Evolutionary conservation across 129 eudicot species (phyloP).

Genomic region (Calendula officinalis): DNA sequence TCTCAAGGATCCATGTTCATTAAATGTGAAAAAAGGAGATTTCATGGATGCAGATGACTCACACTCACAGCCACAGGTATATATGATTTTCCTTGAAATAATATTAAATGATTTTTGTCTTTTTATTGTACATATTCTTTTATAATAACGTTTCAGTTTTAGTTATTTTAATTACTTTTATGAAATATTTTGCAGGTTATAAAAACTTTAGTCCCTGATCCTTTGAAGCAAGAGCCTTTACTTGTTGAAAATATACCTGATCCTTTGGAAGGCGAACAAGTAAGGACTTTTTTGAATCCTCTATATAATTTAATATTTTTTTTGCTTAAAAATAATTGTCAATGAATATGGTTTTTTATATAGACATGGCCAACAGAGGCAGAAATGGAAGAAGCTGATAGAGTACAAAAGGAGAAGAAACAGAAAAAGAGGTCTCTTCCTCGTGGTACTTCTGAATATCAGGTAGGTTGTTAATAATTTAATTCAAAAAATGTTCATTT

Average conservation of each 20-base stretch:
- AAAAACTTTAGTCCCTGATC: conserved; percentile 60
- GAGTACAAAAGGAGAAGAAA: conserved; percentile 57
- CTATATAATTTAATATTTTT: not conserved
- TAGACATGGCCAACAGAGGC: conserved; percentile 99
- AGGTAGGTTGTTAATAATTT: conserved; percentile 38
- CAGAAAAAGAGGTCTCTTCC: conserved; percentile 71
- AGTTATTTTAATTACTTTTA: not conserved
- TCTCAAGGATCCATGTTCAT: conserved; percentile 75
- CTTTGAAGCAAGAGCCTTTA: conserved; percentile 83
- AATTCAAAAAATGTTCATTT: not conserved
- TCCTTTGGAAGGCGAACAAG: conserved; percentile 98
- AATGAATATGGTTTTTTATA: not conserved
- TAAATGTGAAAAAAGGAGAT: conserved; percentile 75
- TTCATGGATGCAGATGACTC: conserved; percentile 80
- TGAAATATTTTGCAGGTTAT: conserved; percentile 45
- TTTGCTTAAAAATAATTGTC: too few species aligned
- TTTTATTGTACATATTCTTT: not conserved
- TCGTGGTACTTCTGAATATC: conserved; percentile 88
- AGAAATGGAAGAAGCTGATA: conserved; percentile 95
- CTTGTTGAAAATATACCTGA: conserved; percentile 81
- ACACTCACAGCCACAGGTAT: conserved; percentile 46
- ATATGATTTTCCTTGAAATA: not conserved
- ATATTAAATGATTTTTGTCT: not conserved
- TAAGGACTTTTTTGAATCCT: conserved; percentile 13
- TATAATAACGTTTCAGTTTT: not conserved